phyloP scores from a whole-genome alignment of 2,329 filamentous ascomycete genomes.

The Polychaeton citri region DNA sequence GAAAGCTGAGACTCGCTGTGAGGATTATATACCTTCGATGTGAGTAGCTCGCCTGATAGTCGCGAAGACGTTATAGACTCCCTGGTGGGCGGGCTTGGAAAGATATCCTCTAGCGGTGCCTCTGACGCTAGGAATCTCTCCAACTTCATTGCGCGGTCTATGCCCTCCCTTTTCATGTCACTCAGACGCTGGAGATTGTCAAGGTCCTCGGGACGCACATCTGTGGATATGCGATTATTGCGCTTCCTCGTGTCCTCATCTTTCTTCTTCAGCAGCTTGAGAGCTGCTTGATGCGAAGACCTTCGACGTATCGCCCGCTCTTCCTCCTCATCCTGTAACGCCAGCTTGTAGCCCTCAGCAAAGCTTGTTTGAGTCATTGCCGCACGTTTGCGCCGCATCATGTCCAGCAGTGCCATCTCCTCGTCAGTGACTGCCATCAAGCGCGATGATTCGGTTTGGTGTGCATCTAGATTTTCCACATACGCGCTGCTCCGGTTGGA shows the following conservation, averaged over 20 bases:
- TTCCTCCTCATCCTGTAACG: slow-evolving; percentile 21
- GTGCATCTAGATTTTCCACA: neutral
- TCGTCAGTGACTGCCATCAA: slow-evolving; percentile 36
- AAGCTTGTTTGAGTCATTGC: slow-evolving; percentile 30
- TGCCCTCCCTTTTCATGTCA: slow-evolving; percentile 15
- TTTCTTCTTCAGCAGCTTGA: slow-evolving; percentile 11
- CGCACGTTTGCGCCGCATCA: slow-evolving; percentile 37
- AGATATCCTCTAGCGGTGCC: slow-evolving; percentile 1
- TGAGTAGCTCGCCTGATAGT: neutral
- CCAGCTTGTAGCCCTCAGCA: slow-evolving; percentile 23
- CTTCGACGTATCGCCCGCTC: slow-evolving; percentile 10
- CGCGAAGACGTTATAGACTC: neutral
- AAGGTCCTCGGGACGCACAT: neutral
- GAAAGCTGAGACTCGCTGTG: neutral
- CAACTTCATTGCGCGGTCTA: slow-evolving; percentile 16
- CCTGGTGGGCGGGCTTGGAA: neutral
- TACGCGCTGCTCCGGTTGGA: neutral
- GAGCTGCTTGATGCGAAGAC: slow-evolving; percentile 10
- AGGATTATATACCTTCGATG: neutral
- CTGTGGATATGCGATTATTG: slow-evolving; percentile 3
- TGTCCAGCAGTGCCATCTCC: slow-evolving; percentile 35
- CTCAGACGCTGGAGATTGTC: slow-evolving; percentile 7
- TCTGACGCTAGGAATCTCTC: slow-evolving; percentile 14
- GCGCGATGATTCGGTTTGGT: slow-evolving; percentile 9
- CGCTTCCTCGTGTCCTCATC: slow-evolving; percentile 9